Conservation (phyloP, 2,329 filamentous ascomycete genomes). For the Zymoseptoria ardabiliae region DNA sequence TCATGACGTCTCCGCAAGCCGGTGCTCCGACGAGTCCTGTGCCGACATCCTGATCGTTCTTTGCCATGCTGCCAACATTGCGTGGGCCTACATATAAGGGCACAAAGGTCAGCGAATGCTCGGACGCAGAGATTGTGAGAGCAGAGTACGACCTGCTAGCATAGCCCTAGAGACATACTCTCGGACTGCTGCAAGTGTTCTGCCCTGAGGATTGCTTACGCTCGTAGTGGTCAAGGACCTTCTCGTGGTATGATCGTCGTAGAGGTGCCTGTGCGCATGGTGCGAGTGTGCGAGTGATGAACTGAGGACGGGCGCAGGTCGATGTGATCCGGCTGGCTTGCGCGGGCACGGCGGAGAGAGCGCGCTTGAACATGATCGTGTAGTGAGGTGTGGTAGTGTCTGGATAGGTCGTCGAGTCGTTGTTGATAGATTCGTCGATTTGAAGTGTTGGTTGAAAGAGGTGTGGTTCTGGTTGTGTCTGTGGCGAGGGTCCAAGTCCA, state of each 20-base stretch:
- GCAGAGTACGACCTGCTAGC: too few species aligned
- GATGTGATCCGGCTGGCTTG: constrained; percentile 44
- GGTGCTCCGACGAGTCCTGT: constrained; percentile 88
- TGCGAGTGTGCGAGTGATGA: constrained; percentile 35
- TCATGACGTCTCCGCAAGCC: constrained; percentile 89
- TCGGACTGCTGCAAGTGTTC: too few species aligned
- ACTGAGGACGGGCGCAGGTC: constrained; percentile 40
- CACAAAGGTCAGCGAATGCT: too few species aligned
- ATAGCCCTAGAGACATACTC: too few species aligned
- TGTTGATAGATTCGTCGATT: neutral
- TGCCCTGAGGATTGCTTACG: too few species aligned
- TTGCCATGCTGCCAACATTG: constrained; percentile 72
- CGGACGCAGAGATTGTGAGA: too few species aligned
- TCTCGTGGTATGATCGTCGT: constrained; percentile 56
- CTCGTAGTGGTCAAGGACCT: constrained; percentile 70
- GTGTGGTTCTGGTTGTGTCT: constrained; percentile 2
- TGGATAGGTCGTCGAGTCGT: neutral
- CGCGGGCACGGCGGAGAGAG: constrained; percentile 47
- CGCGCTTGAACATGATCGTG: constrained; percentile 50
- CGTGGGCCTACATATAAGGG: constrained; percentile 53
- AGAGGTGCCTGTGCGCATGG: constrained; percentile 32
- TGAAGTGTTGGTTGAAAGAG: constrained; percentile 2
- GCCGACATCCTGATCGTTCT: constrained; percentile 74
- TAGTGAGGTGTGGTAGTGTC: neutral
- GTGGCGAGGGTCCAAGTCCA: neutral